Conservation (phyloP, 192 early-diverging fungal genomes). For the Umbelopsis sp. region DNA sequence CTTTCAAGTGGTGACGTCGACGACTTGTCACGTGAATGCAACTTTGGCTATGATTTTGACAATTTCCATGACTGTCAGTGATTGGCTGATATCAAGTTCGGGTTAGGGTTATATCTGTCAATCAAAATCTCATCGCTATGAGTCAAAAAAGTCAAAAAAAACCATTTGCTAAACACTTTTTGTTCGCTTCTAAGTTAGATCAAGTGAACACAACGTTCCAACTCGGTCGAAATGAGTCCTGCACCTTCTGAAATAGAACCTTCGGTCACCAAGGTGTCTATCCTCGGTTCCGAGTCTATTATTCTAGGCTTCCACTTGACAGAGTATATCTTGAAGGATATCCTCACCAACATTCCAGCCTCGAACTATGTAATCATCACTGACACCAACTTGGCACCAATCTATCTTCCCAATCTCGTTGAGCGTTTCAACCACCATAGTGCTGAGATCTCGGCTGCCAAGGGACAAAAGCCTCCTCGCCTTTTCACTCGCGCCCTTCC, state of each 20-base stretch:
- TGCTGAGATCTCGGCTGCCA: background rate
- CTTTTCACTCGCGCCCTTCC: constrained; percentile 78
- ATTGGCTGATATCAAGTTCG: background rate
- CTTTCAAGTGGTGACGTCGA: background rate
- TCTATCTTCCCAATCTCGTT: constrained; percentile 70
- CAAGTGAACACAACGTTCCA: background rate
- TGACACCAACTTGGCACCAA: constrained; percentile 78
- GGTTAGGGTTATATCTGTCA: constrained; percentile 19
- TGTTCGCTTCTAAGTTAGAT: background rate
- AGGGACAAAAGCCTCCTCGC: constrained; percentile 39
- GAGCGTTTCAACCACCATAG: constrained; percentile 52
- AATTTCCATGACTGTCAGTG: background rate
- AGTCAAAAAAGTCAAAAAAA: background rate
- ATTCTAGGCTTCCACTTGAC: constrained; percentile 83
- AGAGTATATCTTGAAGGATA: constrained; percentile 73
- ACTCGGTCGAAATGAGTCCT: constrained; percentile 21
- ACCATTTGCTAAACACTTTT: background rate
- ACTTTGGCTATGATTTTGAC: background rate
- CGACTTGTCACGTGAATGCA: background rate
- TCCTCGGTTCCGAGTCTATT: constrained; percentile 89
- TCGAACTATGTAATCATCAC: constrained; percentile 88
- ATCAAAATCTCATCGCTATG: constrained; percentile 19
- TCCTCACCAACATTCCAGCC: constrained; percentile 67
- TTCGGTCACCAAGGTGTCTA: constrained; percentile 73
- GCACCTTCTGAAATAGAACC: constrained; percentile 12